Conservation (phyloP, 2,329 filamentous ascomycete species). For the Eutypa lata region DNA sequence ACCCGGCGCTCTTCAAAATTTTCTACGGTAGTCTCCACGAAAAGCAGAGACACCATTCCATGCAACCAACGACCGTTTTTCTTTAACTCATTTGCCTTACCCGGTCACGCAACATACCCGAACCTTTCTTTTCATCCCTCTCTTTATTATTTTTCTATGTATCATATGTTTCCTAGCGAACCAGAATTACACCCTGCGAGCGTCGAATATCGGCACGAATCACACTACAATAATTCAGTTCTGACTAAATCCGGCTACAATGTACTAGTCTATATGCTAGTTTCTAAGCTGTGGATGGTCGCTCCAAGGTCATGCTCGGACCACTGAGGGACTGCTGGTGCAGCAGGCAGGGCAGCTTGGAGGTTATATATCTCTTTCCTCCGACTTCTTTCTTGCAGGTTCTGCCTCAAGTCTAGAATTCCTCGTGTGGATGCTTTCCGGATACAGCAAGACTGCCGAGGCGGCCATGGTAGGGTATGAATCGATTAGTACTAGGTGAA, state of each 20-base stretch:
- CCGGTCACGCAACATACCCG: neutral
- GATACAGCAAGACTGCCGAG: neutral
- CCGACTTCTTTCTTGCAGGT: neutral
- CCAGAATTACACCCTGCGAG: neutral
- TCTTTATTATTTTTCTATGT: neutral
- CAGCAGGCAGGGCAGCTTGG: neutral
- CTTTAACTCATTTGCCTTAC: neutral
- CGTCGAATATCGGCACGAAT: neutral
- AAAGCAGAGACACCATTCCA: neutral
- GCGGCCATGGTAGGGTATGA: neutral
- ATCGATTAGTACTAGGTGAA: neutral
- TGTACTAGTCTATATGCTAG: neutral
- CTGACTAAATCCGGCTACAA: neutral
- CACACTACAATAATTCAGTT: neutral
- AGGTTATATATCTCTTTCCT: neutral
- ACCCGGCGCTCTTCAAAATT: neutral
- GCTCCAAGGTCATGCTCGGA: neutral
- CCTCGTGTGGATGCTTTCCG: neutral
- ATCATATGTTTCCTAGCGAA: constrained; percentile 1
- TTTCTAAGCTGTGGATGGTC: neutral
- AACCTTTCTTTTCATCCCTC: neutral
- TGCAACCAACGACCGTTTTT: neutral
- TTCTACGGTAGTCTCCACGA: neutral
- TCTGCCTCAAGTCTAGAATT: neutral
- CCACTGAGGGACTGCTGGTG: neutral